Evolutionary conservation across 2,329 filamentous ascomycete species (phyloP).

Genomic region (Alternaria solani): DNA sequence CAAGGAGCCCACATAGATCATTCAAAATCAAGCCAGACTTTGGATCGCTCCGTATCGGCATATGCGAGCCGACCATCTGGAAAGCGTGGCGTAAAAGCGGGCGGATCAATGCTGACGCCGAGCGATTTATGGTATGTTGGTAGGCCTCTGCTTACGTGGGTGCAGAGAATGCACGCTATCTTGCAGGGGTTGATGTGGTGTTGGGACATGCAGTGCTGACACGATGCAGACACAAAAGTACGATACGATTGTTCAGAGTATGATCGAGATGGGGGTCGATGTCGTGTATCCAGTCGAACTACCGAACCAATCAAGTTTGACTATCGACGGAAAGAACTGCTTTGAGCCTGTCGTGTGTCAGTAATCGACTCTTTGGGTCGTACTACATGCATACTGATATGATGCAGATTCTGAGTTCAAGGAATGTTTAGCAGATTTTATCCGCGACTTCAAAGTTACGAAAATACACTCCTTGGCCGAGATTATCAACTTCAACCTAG

Average conservation of each 20-base stretch:
- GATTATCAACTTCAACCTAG: slow-evolving; percentile 50
- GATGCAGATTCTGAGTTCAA: slow-evolving; percentile 46
- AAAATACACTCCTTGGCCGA: slow-evolving; percentile 50
- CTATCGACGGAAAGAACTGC: slow-evolving; percentile 43
- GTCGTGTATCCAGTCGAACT: slow-evolving; percentile 47
- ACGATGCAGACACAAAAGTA: slow-evolving; percentile 44
- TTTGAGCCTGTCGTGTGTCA: slow-evolving; percentile 50
- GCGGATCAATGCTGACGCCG: slow-evolving; percentile 46
- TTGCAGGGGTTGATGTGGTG: slow-evolving; percentile 6
- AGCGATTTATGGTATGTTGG: slow-evolving; percentile 48
- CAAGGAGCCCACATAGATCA: slow-evolving; percentile 29
- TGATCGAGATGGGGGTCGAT: slow-evolving; percentile 49
- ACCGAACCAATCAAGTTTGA: slow-evolving; percentile 40
- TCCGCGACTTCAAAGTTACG: slow-evolving; percentile 44
- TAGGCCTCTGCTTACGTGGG: slow-evolving; percentile 4
- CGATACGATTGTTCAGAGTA: slow-evolving; percentile 44
- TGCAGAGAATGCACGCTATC: neutral
- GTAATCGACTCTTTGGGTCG: slow-evolving; percentile 11
- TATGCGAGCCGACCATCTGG: slow-evolving; percentile 49
- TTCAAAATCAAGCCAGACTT: slow-evolving; percentile 47
- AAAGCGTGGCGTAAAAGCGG: slow-evolving; percentile 46
- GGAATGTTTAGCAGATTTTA: slow-evolving; percentile 44
- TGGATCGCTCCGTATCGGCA: slow-evolving; percentile 43
- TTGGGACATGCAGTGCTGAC: slow-evolving; percentile 19
- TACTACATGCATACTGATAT: slow-evolving; percentile 5